Conservation (phyloP, 441 rosid genomes). For the Iberis amara region DNA sequence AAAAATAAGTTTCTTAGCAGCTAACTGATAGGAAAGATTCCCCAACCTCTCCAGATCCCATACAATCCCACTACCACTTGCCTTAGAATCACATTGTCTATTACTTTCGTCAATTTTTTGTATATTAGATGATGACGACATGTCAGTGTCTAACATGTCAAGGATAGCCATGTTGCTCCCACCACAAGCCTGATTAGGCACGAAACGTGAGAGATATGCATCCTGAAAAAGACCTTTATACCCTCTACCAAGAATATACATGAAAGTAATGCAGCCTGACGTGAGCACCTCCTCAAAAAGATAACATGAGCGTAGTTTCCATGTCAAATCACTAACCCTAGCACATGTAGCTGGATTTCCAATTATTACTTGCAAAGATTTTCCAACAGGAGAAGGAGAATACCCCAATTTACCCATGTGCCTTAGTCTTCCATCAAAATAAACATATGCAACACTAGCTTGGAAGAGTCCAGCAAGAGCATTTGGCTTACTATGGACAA, state of each 20-base stretch:
- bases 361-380: conserved; percentile 75
- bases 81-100: conserved; percentile 66
- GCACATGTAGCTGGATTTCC: conserved; percentile 77
- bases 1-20: conserved; percentile 91
- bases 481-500: conserved; percentile 96
- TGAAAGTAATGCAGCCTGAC: conserved; percentile 82
- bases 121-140: conserved; percentile 47
- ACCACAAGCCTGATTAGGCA: conserved; percentile 94
- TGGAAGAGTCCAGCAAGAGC: conserved; percentile 98
- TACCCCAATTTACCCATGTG: conserved; percentile 92
- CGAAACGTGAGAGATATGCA: conserved; percentile 78
- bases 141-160: conserved; percentile 69
- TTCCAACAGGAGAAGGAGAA: conserved; percentile 92
- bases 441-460: conserved; percentile 89
- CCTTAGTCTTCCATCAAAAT: conserved; percentile 85
- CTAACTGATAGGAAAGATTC: conserved; percentile 75
- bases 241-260: conserved; percentile 95
- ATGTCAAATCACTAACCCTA: conserved; percentile 62
- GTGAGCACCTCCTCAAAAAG: conserved; percentile 96
- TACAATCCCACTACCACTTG: conserved; percentile 89
- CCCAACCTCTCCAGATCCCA: conserved; percentile 90
- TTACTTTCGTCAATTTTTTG: conserved; percentile 55
- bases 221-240: conserved; percentile 95
- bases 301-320: conserved; percentile 94
- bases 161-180: conserved; percentile 96